A percentile compares a stretch with the other conserved stretches of the same genome.
Evolutionary conservation across 108 stramenopile genomes (phyloP).

Genomic region (Aureococcus anophagefferens): DNA sequence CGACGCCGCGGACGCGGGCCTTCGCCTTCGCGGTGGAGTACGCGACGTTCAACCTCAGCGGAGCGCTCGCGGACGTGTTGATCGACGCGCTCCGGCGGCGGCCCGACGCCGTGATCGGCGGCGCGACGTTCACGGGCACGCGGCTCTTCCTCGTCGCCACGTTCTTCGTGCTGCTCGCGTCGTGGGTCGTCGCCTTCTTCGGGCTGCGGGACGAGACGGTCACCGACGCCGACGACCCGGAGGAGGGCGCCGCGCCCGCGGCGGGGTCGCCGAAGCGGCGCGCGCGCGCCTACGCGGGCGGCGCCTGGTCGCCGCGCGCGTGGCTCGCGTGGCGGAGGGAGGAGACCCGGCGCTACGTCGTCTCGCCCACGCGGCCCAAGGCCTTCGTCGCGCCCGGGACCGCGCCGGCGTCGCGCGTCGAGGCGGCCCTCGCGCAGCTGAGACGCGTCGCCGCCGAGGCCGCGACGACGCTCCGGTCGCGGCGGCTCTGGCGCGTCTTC

Average conservation of each 20-base stretch:
- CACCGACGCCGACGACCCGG: constrained; percentile 24
- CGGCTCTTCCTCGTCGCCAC: constrained; percentile 32
- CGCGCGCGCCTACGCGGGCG: background rate
- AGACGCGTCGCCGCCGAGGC: constrained; percentile 3
- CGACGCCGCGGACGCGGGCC: constrained; percentile 26
- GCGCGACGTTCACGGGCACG: constrained; percentile 25
- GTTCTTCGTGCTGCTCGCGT: constrained; percentile 16
- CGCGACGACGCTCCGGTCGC: constrained; percentile 4
- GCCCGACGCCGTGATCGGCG: constrained; percentile 6
- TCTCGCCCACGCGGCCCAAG: too few relatives aligned
- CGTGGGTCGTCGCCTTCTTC: constrained; percentile 19
- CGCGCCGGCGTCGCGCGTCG: constrained; percentile 13
- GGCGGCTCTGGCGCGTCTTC: constrained; percentile 29
- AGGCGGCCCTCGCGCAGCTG: background rate
- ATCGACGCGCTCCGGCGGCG: constrained; percentile 23
- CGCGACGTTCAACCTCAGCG: constrained; percentile 24
- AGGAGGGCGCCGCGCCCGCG: constrained; percentile 12
- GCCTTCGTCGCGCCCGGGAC: too few relatives aligned
- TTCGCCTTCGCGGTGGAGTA: constrained; percentile 28
- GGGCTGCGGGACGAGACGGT: constrained; percentile 29
- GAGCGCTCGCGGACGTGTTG: constrained; percentile 19
- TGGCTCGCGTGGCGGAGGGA: too few relatives aligned
- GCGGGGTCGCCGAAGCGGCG: background rate
- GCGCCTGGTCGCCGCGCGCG: background rate
- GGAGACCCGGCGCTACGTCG: too few relatives aligned